Percentiles rank a stretch among this genome's conserved stretches.
Conservation (phyloP, 2,329 filamentous ascomycete genomes). For the Aspergillus bombycis region DNA sequence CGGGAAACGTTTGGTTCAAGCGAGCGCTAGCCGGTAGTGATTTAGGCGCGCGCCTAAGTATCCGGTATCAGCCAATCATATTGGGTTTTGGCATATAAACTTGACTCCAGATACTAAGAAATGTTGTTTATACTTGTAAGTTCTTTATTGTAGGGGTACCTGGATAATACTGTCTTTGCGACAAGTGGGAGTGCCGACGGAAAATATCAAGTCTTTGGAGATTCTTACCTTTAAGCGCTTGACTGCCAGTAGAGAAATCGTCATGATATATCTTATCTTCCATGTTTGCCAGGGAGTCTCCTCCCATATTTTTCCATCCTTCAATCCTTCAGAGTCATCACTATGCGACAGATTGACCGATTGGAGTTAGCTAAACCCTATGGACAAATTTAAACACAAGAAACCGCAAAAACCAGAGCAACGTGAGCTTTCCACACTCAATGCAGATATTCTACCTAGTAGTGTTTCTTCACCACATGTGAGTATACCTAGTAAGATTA, state of each 20-base stretch:
- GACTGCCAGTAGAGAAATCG: neutral
- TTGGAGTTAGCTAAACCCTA: neutral
- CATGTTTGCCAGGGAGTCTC: neutral
- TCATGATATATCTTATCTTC: neutral
- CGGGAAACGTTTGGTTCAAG: constrained; percentile 20
- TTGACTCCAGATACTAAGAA: neutral
- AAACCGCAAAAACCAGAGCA: neutral
- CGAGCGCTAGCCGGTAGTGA: constrained; percentile 25
- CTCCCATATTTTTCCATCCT: neutral
- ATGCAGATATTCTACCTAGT: no score
- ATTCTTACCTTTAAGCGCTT: neutral
- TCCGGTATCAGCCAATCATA: constrained; percentile 5
- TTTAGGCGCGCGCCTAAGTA: constrained; percentile 28
- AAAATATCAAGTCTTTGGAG: neutral
- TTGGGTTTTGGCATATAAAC: neutral
- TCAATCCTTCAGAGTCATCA: neutral
- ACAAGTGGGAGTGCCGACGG: neutral
- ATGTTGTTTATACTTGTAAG: neutral
- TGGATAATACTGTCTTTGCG: neutral
- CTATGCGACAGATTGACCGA: no score
- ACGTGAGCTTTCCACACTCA: neutral
- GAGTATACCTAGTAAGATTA: neutral
- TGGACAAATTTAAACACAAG: neutral
- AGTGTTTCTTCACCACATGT: no score
- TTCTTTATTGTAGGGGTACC: neutral